A percentile compares a stretch with the other conserved stretches of the same genome.
Conservation (phyloP, 169 alveolate genomes). For the Theileria sp. region DNA sequence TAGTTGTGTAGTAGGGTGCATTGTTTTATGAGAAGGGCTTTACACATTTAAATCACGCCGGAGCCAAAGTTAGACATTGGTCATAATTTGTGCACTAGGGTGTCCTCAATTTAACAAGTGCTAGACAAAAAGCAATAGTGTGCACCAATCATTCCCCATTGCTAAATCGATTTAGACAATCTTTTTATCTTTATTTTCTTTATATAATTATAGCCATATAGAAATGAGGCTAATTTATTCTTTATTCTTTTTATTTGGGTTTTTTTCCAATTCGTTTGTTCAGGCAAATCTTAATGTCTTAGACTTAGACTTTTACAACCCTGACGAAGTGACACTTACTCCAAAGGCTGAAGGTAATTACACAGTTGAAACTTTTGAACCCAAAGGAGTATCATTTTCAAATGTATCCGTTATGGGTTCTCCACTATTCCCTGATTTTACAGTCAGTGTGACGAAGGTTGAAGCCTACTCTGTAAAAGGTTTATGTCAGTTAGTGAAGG, state of each 20-base stretch:
- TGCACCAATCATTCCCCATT: conserved; percentile 4
- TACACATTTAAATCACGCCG: background rate
- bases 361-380: background rate
- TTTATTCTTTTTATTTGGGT: background rate
- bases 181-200: background rate
- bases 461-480: background rate
- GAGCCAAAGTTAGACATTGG: background rate
- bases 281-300: background rate
- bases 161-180: background rate
- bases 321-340: background rate
- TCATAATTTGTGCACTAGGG: conserved; percentile 7
- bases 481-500: background rate
- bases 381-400: background rate
- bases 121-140: background rate
- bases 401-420: background rate
- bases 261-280: background rate
- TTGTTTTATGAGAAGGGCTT: background rate
- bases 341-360: background rate
- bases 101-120: background rate
- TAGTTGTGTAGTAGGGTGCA: conserved; percentile 7
- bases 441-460: background rate
- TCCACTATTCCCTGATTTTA: background rate
- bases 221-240: conserved; percentile 10
- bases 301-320: conserved; percentile 3
- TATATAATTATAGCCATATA: conserved; percentile 1